A percentile compares a stretch with the other conserved stretches of the same genome.
Conservation (phyloP, 1,284 basidiomycete genomes). For the Coniophora puteana region DNA sequence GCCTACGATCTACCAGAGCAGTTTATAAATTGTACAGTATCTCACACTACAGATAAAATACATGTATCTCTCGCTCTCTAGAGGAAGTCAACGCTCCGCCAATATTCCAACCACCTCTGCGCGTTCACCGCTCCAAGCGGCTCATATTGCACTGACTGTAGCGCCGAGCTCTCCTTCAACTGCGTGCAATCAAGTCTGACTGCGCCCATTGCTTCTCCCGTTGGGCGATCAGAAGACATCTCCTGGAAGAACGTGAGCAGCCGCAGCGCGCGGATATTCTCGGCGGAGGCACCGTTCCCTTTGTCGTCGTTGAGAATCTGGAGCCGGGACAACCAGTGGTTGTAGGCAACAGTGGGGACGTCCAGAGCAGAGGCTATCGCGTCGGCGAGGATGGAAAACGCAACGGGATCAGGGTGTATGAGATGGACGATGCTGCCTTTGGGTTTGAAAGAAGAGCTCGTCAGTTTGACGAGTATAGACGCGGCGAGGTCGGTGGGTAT, state of each 20-base stretch:
- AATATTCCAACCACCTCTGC: slow-evolving; percentile 2
- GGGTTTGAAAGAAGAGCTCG: not conserved
- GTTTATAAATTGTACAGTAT: too few relatives aligned
- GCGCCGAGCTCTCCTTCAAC: not conserved
- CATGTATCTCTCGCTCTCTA: too few relatives aligned
- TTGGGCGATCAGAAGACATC: not conserved
- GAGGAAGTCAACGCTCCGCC: slow-evolving; percentile 4
- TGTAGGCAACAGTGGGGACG: slow-evolving; percentile 26
- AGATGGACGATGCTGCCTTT: too few relatives aligned
- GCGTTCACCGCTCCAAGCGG: slow-evolving; percentile 1
- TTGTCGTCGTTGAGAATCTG: slow-evolving; percentile 12
- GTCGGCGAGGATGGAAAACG: too few relatives aligned
- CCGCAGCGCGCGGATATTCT: slow-evolving; percentile 10
- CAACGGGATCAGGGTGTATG: too few relatives aligned
- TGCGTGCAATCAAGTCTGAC: not conserved
- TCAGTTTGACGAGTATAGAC: slow-evolving; percentile 2
- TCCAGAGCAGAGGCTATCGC: too few relatives aligned
- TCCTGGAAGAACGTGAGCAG: slow-evolving; percentile 4
- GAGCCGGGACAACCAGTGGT: slow-evolving; percentile 26
- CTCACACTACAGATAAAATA: too few relatives aligned
- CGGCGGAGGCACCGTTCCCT: slow-evolving; percentile 14
- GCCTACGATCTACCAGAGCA: too few relatives aligned
- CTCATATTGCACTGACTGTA: not conserved
- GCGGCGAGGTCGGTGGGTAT: slow-evolving; percentile 7
- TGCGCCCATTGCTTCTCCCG: not conserved